Evolutionary conservation across 2,329 filamentous ascomycete genomes (phyloP), one percentile per base, ranked within the genome.

Genomic region (Talaromyces funiculosus): DNA sequence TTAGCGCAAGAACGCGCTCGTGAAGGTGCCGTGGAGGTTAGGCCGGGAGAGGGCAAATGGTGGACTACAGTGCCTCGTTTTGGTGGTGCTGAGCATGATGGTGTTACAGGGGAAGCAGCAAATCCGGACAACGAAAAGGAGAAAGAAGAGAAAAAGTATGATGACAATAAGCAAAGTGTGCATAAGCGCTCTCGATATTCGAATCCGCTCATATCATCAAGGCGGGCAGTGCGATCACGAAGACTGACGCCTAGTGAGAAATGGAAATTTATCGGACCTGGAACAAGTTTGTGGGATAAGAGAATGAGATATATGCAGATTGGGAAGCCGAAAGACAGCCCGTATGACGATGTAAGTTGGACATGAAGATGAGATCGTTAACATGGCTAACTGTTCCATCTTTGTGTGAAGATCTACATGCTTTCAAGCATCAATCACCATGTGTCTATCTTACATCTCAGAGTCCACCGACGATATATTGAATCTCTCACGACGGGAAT

Each of bases 341-440:
- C 75, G 8, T 82, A 77, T 72, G 82, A 84, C 64, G 80, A 85
- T 74, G 84, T 85, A 75, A 67, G 80, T 63, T 31, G 54, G 10
- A 20, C 35, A 35, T 22, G 6, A 22, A 14, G 12, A 33, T 53
- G 4, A 8, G 20, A 26, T 26, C 4, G 60, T 59, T 62, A 54
- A 61, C 62, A 9, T 20, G 16, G n/a, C 29, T 51, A 20, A 51
- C 26, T 20, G 14, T 47, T 43, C n/a, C 24, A 3, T 26, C 16
- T 3, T 4, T 37, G 33, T 49, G 31, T 16, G 66, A 86, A 51
- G 82, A 78, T 86, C 56, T 86, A 83, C 71, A 80, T 86, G 77
- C 67, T 86, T 53, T 86, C 84, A 12, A 82, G 82, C 24, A 75
- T 86, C 64, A 86, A 86, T 68, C 84, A 86, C 71, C 85, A 87